phyloP scores from a whole-genome alignment of 2,329 filamentous ascomycete species.

The Botryotinia convoluta region DNA sequence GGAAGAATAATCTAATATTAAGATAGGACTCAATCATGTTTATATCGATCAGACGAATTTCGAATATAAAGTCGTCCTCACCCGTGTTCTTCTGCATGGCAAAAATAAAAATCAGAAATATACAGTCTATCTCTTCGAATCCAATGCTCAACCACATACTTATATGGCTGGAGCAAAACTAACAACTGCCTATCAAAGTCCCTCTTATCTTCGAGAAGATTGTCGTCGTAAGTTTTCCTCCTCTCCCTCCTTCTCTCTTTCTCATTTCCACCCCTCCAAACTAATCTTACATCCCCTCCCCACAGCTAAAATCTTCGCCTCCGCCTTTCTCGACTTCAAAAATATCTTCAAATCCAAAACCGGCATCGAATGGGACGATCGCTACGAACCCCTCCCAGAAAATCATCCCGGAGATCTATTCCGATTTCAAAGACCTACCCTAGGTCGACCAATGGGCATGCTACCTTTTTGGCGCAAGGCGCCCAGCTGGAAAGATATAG shows the following conservation, averaged over 20 bases:
- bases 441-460: slow-evolving; percentile 26
- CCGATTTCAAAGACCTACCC: slow-evolving; percentile 22
- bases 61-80: slow-evolving; percentile 60
- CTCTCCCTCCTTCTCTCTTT: too few species aligned
- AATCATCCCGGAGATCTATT: slow-evolving; percentile 15
- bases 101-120: slow-evolving; percentile 57
- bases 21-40: slow-evolving; percentile 58
- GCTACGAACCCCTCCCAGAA: slow-evolving; percentile 34
- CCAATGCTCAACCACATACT: slow-evolving; percentile 53
- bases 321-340: slow-evolving; percentile 52
- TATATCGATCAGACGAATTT: slow-evolving; percentile 63
- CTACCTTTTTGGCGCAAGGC: slow-evolving; percentile 23
- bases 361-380: slow-evolving; percentile 57
- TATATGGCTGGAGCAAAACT: slow-evolving; percentile 60
- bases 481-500: background rate
- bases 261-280: too few species aligned
- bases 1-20: background rate
- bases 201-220: slow-evolving; percentile 40
- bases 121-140: slow-evolving; percentile 63
- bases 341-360: slow-evolving; percentile 58
- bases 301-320: slow-evolving; percentile 41
- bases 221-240: slow-evolving; percentile 31
- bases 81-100: slow-evolving; percentile 47
- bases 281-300: background rate
- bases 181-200: slow-evolving; percentile 36